phyloP scores from a whole-genome alignment of 495 filamentous ascomycete genomes.

The Aspergillus cristatus region DNA sequence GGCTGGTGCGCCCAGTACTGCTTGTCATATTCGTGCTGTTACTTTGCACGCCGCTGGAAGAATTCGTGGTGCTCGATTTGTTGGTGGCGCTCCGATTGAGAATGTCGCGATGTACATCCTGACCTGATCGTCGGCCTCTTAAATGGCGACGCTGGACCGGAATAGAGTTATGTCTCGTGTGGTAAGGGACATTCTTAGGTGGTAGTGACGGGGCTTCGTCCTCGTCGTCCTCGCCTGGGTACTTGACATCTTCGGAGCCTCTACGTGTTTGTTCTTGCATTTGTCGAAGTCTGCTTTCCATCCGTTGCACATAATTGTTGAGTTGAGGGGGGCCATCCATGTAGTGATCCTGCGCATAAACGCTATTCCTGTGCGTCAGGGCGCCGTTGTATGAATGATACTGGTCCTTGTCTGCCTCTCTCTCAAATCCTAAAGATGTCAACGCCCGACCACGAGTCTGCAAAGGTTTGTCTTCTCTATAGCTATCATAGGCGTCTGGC shows the following conservation, averaged over 20 bases:
- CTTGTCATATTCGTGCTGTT: slow-evolving; percentile 62
- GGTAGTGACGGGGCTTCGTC: slow-evolving; percentile 50
- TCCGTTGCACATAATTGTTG: slow-evolving; percentile 77
- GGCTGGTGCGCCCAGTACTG: slow-evolving; percentile 67
- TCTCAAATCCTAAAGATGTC: slow-evolving; percentile 62
- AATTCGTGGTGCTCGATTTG: slow-evolving; percentile 70
- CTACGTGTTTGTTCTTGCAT: slow-evolving; percentile 54
- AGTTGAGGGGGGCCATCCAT: slow-evolving; percentile 58
- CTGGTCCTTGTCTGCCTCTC: slow-evolving; percentile 42
- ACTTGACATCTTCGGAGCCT: slow-evolving; percentile 26
- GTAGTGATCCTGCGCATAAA: slow-evolving; percentile 36
- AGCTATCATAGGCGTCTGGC: slow-evolving; percentile 73
- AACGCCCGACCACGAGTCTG: slow-evolving; percentile 44
- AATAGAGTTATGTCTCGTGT: slow-evolving; percentile 37
- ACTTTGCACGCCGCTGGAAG: slow-evolving; percentile 61
- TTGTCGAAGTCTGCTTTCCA: slow-evolving; percentile 70
- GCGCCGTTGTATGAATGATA: slow-evolving; percentile 33
- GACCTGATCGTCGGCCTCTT: slow-evolving; percentile 66
- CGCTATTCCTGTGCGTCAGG: slow-evolving; percentile 23
- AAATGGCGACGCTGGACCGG: slow-evolving; percentile 31
- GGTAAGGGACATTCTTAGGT: slow-evolving; percentile 49
- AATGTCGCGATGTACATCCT: slow-evolving; percentile 63
- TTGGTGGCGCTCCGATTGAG: slow-evolving; percentile 75
- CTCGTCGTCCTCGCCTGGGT: slow-evolving; percentile 39
- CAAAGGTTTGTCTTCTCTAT: slow-evolving; percentile 26